A percentile compares a stretch with the other conserved stretches of the same genome.
Conservation (phyloP, 1,284 basidiomycete genomes). For the Stereum hirsutum region DNA sequence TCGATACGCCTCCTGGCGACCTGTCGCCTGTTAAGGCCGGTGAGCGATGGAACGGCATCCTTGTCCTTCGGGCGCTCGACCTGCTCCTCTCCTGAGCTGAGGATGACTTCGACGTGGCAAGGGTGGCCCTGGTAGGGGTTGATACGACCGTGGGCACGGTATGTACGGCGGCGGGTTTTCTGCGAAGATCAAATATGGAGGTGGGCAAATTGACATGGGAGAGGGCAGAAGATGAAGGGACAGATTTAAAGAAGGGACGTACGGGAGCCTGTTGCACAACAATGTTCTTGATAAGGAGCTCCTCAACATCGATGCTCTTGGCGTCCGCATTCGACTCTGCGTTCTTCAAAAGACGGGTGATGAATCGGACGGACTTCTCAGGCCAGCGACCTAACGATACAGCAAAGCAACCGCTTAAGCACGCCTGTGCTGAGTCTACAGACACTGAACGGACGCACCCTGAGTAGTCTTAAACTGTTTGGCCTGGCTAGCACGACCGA, state of each 20-base stretch:
- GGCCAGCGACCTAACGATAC: slow-evolving; percentile 99
- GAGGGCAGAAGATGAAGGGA: neutral
- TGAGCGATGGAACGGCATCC: slow-evolving; percentile 42
- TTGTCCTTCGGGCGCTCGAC: slow-evolving; percentile 89
- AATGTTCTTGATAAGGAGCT: slow-evolving; percentile 94
- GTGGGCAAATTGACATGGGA: no score
- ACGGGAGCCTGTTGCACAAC: slow-evolving; percentile 97
- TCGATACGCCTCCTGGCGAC: slow-evolving; percentile 78
- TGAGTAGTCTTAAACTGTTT: slow-evolving; percentile 97
- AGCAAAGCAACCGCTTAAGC: slow-evolving; percentile 8
- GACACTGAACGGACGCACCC: slow-evolving; percentile 43
- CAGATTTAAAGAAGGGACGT: slow-evolving; percentile 22
- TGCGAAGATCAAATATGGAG: slow-evolving; percentile 18
- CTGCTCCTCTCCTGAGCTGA: slow-evolving; percentile 68
- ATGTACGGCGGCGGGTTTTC: slow-evolving; percentile 99
- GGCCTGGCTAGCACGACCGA: slow-evolving; percentile 95
- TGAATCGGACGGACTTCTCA: slow-evolving; percentile 97
- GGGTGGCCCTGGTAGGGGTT: slow-evolving; percentile 90
- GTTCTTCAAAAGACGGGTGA: slow-evolving; percentile 94
- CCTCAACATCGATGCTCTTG: slow-evolving; percentile 92
- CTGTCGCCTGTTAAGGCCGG: slow-evolving; percentile 73
- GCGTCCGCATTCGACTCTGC: slow-evolving; percentile 99
- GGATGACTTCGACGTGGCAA: slow-evolving; percentile 93
- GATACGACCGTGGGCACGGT: slow-evolving; percentile 96
- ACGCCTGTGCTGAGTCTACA: slow-evolving; percentile 1